Evolutionary conservation across 1,284 basidiomycete genomes (phyloP).

Genomic region (Wallemia ichthyophaga): DNA sequence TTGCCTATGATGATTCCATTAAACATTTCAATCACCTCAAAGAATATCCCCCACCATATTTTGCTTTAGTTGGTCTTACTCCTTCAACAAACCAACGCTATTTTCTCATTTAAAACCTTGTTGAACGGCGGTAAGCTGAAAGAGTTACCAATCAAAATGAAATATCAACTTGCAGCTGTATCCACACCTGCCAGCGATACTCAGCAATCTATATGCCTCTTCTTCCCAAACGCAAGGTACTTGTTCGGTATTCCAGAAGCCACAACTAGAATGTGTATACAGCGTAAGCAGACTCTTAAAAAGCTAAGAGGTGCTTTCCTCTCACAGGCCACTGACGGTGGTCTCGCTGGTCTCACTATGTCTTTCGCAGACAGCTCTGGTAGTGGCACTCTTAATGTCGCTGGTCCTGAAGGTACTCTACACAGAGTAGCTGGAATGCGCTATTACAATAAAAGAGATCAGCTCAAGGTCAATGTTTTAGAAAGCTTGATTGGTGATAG

Average conservation of each 20-base stretch:
- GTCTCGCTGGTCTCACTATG: slow-evolving; percentile 8
- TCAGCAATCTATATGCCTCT: slow-evolving; percentile 1
- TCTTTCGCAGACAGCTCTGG: slow-evolving; percentile 8
- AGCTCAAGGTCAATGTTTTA: neutral
- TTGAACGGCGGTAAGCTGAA: too few species aligned
- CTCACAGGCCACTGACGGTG: slow-evolving; percentile 2
- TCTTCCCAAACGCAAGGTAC: slow-evolving; percentile 7
- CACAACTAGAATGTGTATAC: slow-evolving; percentile 7
- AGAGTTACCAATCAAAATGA: neutral
- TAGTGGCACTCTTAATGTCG: slow-evolving; percentile 5
- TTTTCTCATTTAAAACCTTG: neutral
- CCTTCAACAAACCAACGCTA: neutral
- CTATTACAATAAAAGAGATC: neutral
- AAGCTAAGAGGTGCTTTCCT: slow-evolving; percentile 8
- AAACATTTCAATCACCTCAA: too few species aligned
- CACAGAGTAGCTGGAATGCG: slow-evolving; percentile 6
- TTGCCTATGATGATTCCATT: neutral
- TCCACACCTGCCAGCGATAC: neutral
- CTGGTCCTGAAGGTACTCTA: slow-evolving; percentile 7
- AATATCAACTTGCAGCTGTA: neutral
- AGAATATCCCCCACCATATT: too few species aligned
- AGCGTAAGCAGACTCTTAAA: slow-evolving; percentile 6
- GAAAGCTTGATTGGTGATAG: neutral
- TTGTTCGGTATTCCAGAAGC: slow-evolving; percentile 9
- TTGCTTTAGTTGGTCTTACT: neutral